phyloP scores from a whole-genome alignment of 352 stramenopile genomes.

The Phytophthora lateralis region DNA sequence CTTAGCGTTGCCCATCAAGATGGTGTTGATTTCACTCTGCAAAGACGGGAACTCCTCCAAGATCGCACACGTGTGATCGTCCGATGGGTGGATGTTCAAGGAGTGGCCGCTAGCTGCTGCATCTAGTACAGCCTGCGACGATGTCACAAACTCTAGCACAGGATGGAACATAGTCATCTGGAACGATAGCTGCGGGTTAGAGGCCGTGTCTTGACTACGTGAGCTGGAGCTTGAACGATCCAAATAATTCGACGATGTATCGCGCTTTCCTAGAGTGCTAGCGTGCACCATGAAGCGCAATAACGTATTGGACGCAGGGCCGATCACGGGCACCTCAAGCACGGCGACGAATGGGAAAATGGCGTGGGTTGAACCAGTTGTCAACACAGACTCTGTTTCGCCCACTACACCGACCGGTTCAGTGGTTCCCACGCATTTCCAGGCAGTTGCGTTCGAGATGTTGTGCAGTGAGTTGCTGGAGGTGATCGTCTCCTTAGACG shows the following conservation, averaged over 20 bases:
- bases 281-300: constrained; percentile 88
- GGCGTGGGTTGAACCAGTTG: constrained; percentile 55
- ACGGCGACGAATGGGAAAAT: constrained; percentile 89
- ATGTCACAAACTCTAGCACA: constrained; percentile 86
- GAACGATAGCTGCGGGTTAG: constrained; percentile 62
- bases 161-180: constrained; percentile 90
- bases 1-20: constrained; percentile 72
- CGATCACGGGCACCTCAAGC: constrained; percentile 81
- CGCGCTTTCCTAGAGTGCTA: constrained; percentile 73
- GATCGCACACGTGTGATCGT: constrained; percentile 79
- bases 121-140: constrained; percentile 83
- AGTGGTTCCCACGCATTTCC: constrained; percentile 86
- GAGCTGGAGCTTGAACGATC: constrained; percentile 50
- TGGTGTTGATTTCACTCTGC: constrained; percentile 69
- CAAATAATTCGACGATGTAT: constrained; percentile 51
- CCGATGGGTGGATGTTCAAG: constrained; percentile 75
- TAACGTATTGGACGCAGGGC: constrained; percentile 79
- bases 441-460: constrained; percentile 63
- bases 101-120: constrained; percentile 79
- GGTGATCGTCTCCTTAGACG: constrained; percentile 68
- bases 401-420: constrained; percentile 73
- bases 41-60: constrained; percentile 71
- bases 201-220: constrained; percentile 44
- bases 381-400: constrained; percentile 70
- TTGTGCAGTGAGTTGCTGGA: constrained; percentile 53